phyloP scores from a whole-genome alignment of 495 filamentous ascomycete genomes.

The Glonium stellatum region DNA sequence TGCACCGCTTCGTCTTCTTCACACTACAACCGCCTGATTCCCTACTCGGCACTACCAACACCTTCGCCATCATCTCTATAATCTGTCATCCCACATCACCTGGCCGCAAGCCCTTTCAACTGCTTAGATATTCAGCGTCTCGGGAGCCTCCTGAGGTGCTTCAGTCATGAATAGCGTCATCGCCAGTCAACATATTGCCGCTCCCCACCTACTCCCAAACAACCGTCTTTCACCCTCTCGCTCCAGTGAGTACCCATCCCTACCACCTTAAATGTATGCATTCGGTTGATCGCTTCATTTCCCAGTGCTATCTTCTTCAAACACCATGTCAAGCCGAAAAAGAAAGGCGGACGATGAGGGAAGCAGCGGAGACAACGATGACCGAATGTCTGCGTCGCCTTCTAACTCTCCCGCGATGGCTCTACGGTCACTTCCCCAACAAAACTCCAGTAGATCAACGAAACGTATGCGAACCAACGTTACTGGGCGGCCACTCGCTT shows the following conservation, averaged over 20 bases:
- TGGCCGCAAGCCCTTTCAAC: background rate
- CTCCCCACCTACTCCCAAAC: constrained; percentile 70
- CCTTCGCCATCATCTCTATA: background rate
- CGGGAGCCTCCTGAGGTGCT: constrained; percentile 6
- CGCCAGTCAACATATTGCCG: constrained; percentile 52
- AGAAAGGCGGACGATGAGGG: constrained; percentile 80
- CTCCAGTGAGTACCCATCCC: constrained; percentile 51
- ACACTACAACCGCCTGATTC: background rate
- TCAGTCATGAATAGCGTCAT: constrained; percentile 56
- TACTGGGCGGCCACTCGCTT: constrained; percentile 67
- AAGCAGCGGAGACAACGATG: constrained; percentile 47
- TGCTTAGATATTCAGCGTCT: constrained; percentile 10
- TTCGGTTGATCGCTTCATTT: background rate
- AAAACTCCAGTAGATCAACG: constrained; percentile 41
- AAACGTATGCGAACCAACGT: constrained; percentile 62
- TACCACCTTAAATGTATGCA: background rate
- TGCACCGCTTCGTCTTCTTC: background rate
- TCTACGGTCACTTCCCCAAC: constrained; percentile 53
- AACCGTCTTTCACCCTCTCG: constrained; percentile 63
- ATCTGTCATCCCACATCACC: background rate
- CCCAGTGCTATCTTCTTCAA: constrained; percentile 22
- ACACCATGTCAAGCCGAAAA: constrained; percentile 57
- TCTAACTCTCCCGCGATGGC: constrained; percentile 67
- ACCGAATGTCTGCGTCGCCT: constrained; percentile 84
- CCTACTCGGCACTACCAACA: background rate